Conservation (phyloP, 2,329 filamentous ascomycete species). For the Clonostachys sp. region DNA sequence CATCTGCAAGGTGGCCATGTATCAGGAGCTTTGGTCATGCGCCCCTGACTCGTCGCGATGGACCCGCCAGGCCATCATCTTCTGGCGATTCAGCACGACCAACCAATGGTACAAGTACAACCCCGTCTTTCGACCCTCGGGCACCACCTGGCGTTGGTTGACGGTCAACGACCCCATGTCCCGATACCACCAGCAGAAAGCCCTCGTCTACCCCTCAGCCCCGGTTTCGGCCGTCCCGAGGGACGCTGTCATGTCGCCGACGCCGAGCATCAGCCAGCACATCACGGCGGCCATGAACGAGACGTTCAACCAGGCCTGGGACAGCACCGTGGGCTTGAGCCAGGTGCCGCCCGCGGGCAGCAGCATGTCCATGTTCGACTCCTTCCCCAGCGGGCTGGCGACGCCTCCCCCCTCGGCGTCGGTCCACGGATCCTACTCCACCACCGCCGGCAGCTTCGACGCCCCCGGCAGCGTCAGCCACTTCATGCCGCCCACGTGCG, state of each 20-base stretch:
- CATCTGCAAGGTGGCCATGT: slow-evolving; percentile 59
- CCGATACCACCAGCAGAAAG: slow-evolving; percentile 50
- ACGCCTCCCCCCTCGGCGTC: slow-evolving; percentile 53
- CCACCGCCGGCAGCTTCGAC: slow-evolving; percentile 36
- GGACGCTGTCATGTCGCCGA: slow-evolving; percentile 49
- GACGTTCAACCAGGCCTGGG: slow-evolving; percentile 46
- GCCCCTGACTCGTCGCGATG: slow-evolving; percentile 41
- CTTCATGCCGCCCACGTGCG: slow-evolving; percentile 20
- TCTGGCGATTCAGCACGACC: slow-evolving; percentile 57
- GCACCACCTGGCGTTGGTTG: slow-evolving; percentile 58
- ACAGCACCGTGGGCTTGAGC: slow-evolving; percentile 22
- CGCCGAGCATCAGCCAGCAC: slow-evolving; percentile 43
- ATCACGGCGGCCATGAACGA: slow-evolving; percentile 52
- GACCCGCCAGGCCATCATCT: slow-evolving; percentile 54
- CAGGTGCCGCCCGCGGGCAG: slow-evolving; percentile 19
- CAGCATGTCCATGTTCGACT: slow-evolving; percentile 38
- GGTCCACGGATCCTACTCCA: slow-evolving; percentile 39
- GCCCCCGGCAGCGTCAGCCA: slow-evolving; percentile 17
- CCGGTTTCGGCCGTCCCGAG: slow-evolving; percentile 15
- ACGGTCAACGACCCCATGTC: slow-evolving; percentile 56
- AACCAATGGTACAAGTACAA: slow-evolving; percentile 46
- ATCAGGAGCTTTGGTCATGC: slow-evolving; percentile 60
- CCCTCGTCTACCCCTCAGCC: slow-evolving; percentile 27
- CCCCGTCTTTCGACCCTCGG: slow-evolving; percentile 43
- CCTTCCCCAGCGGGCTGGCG: slow-evolving; percentile 46